phyloP scores from a whole-genome alignment of 305 asterid species.

The Fraxinus latifolia region DNA sequence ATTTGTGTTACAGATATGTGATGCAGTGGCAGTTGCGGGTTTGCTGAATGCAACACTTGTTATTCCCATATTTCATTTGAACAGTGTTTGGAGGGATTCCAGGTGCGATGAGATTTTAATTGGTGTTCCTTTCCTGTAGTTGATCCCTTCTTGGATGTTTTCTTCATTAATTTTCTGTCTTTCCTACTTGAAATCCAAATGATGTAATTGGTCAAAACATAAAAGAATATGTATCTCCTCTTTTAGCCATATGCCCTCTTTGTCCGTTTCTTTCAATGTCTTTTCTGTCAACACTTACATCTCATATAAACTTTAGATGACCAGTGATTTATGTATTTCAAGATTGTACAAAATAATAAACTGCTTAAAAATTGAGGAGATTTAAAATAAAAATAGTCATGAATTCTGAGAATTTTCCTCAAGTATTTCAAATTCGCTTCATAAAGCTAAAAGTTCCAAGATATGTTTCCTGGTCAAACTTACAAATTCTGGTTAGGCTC shows the following conservation, averaged over 20 bases:
- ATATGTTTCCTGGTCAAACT: too few relatives aligned
- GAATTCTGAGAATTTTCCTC: background rate
- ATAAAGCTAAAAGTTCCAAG: background rate
- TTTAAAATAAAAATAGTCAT: background rate
- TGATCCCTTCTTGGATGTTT: constrained; percentile 7
- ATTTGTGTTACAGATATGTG: constrained; percentile 70
- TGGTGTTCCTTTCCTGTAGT: background rate
- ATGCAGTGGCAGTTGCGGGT: constrained; percentile 97
- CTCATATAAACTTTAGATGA: background rate
- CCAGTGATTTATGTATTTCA: too few relatives aligned
- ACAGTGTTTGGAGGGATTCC: constrained; percentile 96
- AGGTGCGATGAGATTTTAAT: constrained; percentile 47
- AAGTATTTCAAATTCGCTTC: background rate
- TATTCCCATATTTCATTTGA: constrained; percentile 92
- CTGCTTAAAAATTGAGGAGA: background rate
- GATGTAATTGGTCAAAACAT: background rate
- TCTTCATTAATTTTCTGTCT: background rate
- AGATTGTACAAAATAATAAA: background rate
- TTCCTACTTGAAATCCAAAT: background rate
- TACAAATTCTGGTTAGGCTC: background rate
- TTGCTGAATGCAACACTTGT: constrained; percentile 96
- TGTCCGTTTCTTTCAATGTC: background rate
- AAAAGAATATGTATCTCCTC: background rate
- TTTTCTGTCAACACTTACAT: background rate
- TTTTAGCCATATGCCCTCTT: background rate